These are phyloP conservation scores for Cutaneotrichosporon sp. DNA, from an alignment of 1,284 basidiomycete genomes.

Conservation along the genomic window DNA sequence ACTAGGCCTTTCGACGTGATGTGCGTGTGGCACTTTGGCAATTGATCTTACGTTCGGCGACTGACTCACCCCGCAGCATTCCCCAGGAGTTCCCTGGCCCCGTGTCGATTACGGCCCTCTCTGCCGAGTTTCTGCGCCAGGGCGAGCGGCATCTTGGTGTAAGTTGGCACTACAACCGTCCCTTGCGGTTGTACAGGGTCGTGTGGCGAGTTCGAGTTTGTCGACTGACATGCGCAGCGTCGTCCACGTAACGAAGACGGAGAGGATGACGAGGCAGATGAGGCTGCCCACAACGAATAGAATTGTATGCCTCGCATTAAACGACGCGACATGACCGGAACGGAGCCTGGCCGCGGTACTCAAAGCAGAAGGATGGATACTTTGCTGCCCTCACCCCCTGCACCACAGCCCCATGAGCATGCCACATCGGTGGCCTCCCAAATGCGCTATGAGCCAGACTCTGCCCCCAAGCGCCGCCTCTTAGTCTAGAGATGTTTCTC, in stretches of 20 bases:
- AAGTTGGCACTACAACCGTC: conserved; percentile 14
- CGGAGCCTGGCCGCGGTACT: not conserved
- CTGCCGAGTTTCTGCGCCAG: conserved; percentile 19
- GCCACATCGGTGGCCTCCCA: not conserved
- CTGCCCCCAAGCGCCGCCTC: not conserved
- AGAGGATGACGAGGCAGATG: conserved; percentile 14
- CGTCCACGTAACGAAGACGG: conserved; percentile 20
- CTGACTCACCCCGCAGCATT: conserved; percentile 6
- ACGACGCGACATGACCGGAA: not conserved
- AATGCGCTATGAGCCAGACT: not conserved
- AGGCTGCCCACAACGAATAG: not conserved
- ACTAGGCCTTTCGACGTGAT: conserved; percentile 17
- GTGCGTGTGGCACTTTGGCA: conserved; percentile 6
- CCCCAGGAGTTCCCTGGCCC: conserved; percentile 20
- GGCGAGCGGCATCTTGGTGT: conserved; percentile 20
- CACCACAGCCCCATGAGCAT: not conserved
- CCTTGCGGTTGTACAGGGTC: conserved; percentile 16
- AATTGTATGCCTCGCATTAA: no score
- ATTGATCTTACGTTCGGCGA: not conserved
- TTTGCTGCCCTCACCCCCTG: not conserved
- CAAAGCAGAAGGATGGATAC: no score
- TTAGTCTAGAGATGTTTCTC: no score
- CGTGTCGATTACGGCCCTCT: conserved; percentile 17
- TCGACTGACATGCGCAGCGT: conserved; percentile 12
- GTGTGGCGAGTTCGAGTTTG: conserved; percentile 18